phyloP scores from a whole-genome alignment of 495 filamentous ascomycete genomes.

The Thermochaetoides thermophila region DNA sequence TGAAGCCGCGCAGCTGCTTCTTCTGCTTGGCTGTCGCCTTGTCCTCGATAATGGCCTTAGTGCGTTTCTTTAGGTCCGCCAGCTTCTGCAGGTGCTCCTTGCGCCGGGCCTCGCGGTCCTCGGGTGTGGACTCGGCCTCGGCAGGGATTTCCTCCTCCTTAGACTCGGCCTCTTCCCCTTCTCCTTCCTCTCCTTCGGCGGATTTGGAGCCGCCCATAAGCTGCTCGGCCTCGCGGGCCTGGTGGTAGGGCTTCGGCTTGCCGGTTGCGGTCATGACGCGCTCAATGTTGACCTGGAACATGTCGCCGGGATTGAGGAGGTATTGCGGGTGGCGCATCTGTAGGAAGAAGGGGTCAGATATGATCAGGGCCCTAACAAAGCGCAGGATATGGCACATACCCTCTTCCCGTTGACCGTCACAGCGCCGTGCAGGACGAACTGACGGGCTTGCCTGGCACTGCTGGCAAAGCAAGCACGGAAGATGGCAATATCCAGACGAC shows the following conservation, averaged over 20 bases:
- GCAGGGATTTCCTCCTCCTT: conserved; percentile 12
- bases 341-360: not conserved
- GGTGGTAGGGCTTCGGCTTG: conserved; percentile 34
- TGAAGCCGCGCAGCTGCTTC: conserved; percentile 19
- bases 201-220: conserved; percentile 13
- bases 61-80: conserved; percentile 11
- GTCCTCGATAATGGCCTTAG: conserved; percentile 8
- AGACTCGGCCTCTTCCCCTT: conserved; percentile 15
- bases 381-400: conserved; percentile 32
- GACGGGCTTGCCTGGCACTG: conserved; percentile 83
- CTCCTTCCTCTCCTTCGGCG: conserved; percentile 12
- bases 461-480: conserved; percentile 89
- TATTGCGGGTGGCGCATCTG: conserved; percentile 90
- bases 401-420: conserved; percentile 95
- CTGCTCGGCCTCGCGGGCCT: conserved; percentile 1
- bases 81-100: conserved; percentile 12
- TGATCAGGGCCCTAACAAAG: not conserved
- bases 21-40: conserved; percentile 20
- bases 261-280: conserved; percentile 81
- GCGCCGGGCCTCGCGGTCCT: conserved; percentile 12
- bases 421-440: conserved; percentile 81
- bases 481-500: conserved; percentile 80
- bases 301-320: conserved; percentile 90
- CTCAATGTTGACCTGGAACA: conserved; percentile 89
- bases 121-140: conserved; percentile 12